Conservation (phyloP, 345 rosid species). For the Ceriops decandra region DNA sequence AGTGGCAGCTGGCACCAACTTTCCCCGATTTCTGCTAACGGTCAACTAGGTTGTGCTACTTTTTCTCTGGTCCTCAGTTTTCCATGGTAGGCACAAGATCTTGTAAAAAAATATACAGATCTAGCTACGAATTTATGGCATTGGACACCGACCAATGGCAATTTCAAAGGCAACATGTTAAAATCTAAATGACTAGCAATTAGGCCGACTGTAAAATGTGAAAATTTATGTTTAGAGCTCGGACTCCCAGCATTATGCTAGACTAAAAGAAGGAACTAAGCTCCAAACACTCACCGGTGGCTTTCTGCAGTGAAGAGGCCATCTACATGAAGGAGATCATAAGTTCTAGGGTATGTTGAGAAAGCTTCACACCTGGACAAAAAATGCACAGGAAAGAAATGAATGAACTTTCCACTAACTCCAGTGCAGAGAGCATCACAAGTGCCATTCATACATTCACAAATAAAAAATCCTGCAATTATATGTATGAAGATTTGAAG, state of each 20-base stretch:
- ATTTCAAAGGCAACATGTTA: background rate
- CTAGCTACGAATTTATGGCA: background rate
- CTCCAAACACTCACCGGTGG: conserved; percentile 55
- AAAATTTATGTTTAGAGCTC: background rate
- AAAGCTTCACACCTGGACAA: conserved; percentile 92
- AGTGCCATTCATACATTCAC: no score
- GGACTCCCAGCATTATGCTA: background rate
- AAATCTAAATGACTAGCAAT: background rate
- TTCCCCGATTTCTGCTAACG: no score
- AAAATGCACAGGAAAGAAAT: conserved; percentile 3
- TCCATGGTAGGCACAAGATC: no score
- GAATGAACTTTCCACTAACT: background rate
- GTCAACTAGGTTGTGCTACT: no score
- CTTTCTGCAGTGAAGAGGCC: conserved; percentile 83
- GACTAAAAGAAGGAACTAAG: background rate
- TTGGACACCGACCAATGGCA: background rate
- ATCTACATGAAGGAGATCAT: conserved; percentile 91
- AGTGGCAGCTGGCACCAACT: no score
- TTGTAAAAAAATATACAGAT: no score
- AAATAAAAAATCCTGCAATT: background rate
- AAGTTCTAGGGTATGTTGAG: conserved; percentile 94
- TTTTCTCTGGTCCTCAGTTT: no score
- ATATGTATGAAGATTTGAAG: conserved; percentile 6
- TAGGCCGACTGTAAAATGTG: background rate
- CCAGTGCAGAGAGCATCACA: no score